Evolutionary conservation across 83 land plant genomes (phyloP).

Genomic region (Picea abies): DNA sequence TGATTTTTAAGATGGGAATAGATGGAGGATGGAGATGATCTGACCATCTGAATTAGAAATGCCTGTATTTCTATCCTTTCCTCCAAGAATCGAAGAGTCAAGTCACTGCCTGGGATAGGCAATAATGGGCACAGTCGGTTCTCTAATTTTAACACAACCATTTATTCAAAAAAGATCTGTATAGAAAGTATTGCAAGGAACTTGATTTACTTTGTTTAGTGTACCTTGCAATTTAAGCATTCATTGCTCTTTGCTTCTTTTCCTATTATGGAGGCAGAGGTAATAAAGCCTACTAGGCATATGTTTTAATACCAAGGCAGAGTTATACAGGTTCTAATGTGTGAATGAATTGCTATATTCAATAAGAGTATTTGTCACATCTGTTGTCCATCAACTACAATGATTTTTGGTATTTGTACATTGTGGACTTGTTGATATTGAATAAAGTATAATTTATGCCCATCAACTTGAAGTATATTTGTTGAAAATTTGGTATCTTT

Average conservation of each 20-base stretch:
- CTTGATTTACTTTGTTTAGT: no score
- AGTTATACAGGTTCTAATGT: background rate
- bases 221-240: background rate
- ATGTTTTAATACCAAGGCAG: no score
- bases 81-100: no score
- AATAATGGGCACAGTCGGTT: no score
- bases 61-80: no score
- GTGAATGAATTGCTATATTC: background rate
- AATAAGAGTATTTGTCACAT: background rate
- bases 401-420: background rate
- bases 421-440: background rate
- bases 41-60: no score
- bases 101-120: no score
- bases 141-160: no score
- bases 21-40: no score
- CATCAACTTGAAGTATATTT: background rate
- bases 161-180: no score
- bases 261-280: background rate
- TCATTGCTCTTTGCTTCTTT: background rate
- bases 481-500: background rate
- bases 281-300: background rate
- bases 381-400: background rate
- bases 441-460: background rate
- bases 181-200: no score
- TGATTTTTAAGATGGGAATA: no score